Evolutionary conservation across 2,329 filamentous ascomycete genomes (phyloP), one percentile per base, ranked within the genome.

Genomic region (Ustilaginoidea virens): DNA sequence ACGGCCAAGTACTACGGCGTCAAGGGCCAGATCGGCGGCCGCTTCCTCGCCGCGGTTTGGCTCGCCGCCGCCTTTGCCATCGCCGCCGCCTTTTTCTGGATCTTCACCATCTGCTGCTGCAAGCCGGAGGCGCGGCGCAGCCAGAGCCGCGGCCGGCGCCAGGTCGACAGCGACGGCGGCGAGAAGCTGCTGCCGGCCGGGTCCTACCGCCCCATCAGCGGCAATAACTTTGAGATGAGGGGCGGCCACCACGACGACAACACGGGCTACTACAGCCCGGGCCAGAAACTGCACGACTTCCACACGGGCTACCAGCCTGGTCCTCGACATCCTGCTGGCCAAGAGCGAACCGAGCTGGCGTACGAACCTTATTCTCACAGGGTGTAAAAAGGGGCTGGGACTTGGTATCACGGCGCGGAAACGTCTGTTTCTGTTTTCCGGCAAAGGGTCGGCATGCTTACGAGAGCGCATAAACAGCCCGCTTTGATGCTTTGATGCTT

Each of bases 41-140:
- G 63, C 34, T 87, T 80, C 58, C 72, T 90, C 31, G 66, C 66
- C 20, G 58, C 74, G 13, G 70, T 79, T 43, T 94, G 86, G 82
- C 62, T 96, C 35, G 76, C 75, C 24, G 76, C 77, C 22, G 80
- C 70, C 17, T 85, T 92, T 48, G 76, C 78, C 36, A 49, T 90
- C 19, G 80, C 54, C 23, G 77, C 79, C 6, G 72, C 70, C 38
- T 56, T 93, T 48, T 94, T 96, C 76, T 96, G 90, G 87, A 60
- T 86, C 47, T 72, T 92, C 52, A 82, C 75, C 53, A 69, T 80
- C 45, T 96, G 87, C 76, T 96, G 86, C 72, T 93, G 86, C 42
- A 81, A 82, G 43, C 53, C 53, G 10, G 53, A 56, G 32, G 37
- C 36, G 31, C 39, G 43, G 36, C 37, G 37, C 33, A 37, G 42